Evolutionary conservation across 768 basidiomycete genomes (phyloP), one percentile per base, ranked within the genome.

Genomic region (Sutorius australiensis): DNA sequence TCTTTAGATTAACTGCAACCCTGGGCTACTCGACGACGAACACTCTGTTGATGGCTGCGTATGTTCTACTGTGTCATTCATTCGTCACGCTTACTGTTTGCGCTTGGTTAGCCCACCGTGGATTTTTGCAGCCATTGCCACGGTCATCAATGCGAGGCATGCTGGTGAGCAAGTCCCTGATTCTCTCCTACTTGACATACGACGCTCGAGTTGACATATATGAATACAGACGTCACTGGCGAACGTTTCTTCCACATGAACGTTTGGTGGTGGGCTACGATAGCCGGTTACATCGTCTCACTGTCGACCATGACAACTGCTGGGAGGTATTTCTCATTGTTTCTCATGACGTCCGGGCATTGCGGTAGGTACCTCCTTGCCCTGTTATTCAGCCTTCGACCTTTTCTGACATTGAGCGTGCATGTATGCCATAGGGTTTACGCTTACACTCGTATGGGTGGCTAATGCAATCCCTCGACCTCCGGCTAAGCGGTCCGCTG

Each of bases 181-280:
- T 8, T 21, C 14, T 24, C 34, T 36, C 14, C 12, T 24, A 17
- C 24, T 11, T 36, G 3, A 8, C 13, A 31, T 14, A 17, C 3
- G 3, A 5, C 11, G 8, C 37, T 37, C 16, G 16, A 27, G 24
- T 34, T 34, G 43, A 42, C 2, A 10, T 11, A 6, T 21, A 11
- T 48, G 24, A 2, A 42, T 27, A 17, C 33, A 79, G 84, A 85
- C 56, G 71, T 69, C 51, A 81, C 80, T 4, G 84, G 83, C 0
- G 84, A 86, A 66, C 76, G 83, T 6, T 86, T 80, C 69, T 82
- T 83, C 74, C 85, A 86, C 62, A 72, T 79, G 46, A 66, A 71
- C 3, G 71, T 63, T 2, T 78, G 76, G 69, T 83, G 81, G 82
- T 83, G 82, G 82, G 78, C 71, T 3, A 76, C 77, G 42, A 81